Evolutionary conservation across 805 yeast species (phyloP).

Genomic region (Candida taoyuanica): DNA sequence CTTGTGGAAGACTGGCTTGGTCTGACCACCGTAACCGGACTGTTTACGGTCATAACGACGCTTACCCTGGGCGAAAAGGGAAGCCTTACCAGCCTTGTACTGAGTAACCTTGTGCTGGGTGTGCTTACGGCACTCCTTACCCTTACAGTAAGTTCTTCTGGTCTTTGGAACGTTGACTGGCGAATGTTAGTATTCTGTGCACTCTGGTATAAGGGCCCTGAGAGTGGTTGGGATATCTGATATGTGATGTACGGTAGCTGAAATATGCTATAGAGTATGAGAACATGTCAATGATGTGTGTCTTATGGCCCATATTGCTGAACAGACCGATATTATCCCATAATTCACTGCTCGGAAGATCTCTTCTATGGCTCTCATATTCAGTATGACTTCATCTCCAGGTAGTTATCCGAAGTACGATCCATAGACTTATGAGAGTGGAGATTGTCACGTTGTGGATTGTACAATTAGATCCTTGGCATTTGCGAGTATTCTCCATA

Average conservation of each 20-base stretch:
- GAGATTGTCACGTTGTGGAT: too few species aligned
- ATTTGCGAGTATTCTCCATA: too few species aligned
- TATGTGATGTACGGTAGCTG: too few species aligned
- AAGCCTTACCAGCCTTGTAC: slow-evolving; percentile 99
- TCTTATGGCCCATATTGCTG: too few species aligned
- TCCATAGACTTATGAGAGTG: too few species aligned
- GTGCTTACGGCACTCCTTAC: slow-evolving; percentile 98
- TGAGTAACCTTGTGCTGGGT: slow-evolving; percentile 99
- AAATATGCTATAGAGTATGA: background rate
- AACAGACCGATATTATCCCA: too few species aligned
- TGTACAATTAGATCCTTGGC: too few species aligned
- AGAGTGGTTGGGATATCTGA: too few species aligned
- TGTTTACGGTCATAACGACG: slow-evolving; percentile 99
- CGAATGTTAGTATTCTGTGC: slow-evolving; percentile 26
- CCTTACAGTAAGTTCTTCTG: slow-evolving; percentile 99
- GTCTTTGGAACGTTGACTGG: slow-evolving; percentile 99
- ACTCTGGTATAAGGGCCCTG: too few species aligned
- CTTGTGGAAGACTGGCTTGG: slow-evolving; percentile 99
- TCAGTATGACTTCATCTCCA: too few species aligned
- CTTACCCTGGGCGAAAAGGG: slow-evolving; percentile 99
- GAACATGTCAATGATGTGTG: background rate
- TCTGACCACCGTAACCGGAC: slow-evolving; percentile 99
- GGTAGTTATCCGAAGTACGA: too few species aligned
- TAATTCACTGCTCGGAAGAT: too few species aligned
- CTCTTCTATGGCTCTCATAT: background rate